Conservation (phyloP, 495 filamentous ascomycete genomes). For the Aspergillus affinis region DNA sequence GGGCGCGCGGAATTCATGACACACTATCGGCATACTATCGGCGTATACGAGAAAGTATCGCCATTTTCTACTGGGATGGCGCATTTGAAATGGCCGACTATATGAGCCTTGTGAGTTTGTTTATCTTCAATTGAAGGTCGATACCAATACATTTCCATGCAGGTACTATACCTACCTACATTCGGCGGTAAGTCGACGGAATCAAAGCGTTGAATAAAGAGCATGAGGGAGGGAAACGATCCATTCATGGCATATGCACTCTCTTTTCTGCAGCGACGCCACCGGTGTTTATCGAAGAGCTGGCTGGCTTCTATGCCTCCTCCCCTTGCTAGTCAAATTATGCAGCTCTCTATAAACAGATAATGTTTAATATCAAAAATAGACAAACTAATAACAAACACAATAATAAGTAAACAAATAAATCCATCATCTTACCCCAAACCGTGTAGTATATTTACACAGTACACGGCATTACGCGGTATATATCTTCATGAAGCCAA, state of each 20-base stretch:
- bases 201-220: neutral
- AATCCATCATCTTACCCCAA: neutral
- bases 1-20: no score
- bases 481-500: neutral
- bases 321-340: neutral
- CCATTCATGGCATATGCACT: neutral
- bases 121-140: no score
- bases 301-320: neutral
- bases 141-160: neutral
- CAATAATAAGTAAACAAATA: no score
- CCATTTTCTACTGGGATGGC: no score
- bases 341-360: neutral
- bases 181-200: neutral
- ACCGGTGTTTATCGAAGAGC: neutral
- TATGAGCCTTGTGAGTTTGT: neutral
- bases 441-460: no score
- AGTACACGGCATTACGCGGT: no score
- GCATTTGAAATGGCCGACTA: neutral
- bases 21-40: no score
- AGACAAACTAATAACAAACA: no score
- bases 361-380: neutral
- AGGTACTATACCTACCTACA: neutral
- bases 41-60: no score
- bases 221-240: neutral
- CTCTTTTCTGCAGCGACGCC: neutral